Evolutionary conservation across 1,139 yeast genomes (phyloP).

Genomic region (Yamadazyma buinensis): DNA sequence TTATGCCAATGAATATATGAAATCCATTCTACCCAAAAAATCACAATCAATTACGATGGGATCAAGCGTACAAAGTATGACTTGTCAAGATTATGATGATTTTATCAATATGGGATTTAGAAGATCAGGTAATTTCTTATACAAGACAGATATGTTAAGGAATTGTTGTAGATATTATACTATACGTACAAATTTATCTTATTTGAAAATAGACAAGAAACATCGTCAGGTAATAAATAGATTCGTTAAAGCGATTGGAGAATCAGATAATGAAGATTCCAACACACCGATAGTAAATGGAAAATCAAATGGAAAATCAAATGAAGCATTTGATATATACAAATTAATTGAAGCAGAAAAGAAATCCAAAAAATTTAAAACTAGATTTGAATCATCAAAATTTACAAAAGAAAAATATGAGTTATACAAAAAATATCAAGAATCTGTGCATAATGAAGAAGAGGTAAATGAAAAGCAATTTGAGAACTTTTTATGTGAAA

Average conservation of each 20-base stretch:
- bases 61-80: constrained; percentile 41
- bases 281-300: not conserved
- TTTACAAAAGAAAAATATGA: constrained; percentile 60
- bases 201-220: constrained; percentile 55
- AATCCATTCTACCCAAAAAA: constrained; percentile 9
- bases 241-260: constrained; percentile 45
- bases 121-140: constrained; percentile 71
- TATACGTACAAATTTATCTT: constrained; percentile 55
- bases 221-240: constrained; percentile 63
- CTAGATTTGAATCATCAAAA: constrained; percentile 51
- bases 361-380: constrained; percentile 34
- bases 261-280: constrained; percentile 4
- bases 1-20: constrained; percentile 31
- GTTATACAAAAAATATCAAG: constrained; percentile 69
- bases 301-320: constrained; percentile 14
- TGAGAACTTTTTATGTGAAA: constrained; percentile 61
- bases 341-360: constrained; percentile 20
- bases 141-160: constrained; percentile 67
- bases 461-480: constrained; percentile 49
- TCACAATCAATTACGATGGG: constrained; percentile 44
- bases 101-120: constrained; percentile 73
- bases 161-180: constrained; percentile 85
- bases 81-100: constrained; percentile 54
- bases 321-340: constrained; percentile 1
- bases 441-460: constrained; percentile 60